These are phyloP conservation scores for Botrytis porri DNA, from an alignment of 2,329 filamentous ascomycete genomes.

Conservation along the genomic window DNA sequence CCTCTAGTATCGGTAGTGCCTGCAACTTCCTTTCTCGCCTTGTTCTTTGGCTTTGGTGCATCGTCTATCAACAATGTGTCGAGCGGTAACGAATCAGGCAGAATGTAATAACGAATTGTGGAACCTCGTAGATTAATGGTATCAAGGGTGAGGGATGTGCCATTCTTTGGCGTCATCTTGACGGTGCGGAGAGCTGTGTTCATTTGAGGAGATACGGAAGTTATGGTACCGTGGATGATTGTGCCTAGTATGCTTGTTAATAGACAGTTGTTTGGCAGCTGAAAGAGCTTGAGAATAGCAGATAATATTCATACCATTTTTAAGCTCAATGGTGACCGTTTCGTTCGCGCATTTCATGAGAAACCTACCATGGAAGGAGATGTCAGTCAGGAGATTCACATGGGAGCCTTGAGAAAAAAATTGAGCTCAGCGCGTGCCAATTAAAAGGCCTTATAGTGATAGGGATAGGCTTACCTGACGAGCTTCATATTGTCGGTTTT, in stretches of 20 bases:
- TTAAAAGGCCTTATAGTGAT: constrained; percentile 30
- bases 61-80: constrained; percentile 96
- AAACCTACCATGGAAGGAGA: constrained; percentile 60
- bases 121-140: constrained; percentile 96
- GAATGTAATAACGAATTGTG: constrained; percentile 93
- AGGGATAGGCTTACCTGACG: constrained; percentile 68
- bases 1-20: constrained; percentile 42
- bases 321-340: constrained; percentile 96
- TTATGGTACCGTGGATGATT: constrained; percentile 94
- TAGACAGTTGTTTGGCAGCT: neutral
- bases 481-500: constrained; percentile 77
- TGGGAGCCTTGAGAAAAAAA: constrained; percentile 41
- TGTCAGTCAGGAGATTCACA: constrained; percentile 39
- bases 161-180: constrained; percentile 90
- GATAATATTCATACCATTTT: constrained; percentile 69
- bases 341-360: constrained; percentile 99
- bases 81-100: constrained; percentile 90
- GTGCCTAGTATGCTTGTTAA: constrained; percentile 61
- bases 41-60: constrained; percentile 98
- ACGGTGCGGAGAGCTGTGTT: constrained; percentile 94
- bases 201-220: constrained; percentile 96
- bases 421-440: constrained; percentile 47
- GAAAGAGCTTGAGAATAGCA: neutral
- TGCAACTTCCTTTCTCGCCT: constrained; percentile 87
- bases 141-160: constrained; percentile 84